Evolutionary conservation across 139 green algal species (phyloP).

Genomic region (Parachlorella kessleri): DNA sequence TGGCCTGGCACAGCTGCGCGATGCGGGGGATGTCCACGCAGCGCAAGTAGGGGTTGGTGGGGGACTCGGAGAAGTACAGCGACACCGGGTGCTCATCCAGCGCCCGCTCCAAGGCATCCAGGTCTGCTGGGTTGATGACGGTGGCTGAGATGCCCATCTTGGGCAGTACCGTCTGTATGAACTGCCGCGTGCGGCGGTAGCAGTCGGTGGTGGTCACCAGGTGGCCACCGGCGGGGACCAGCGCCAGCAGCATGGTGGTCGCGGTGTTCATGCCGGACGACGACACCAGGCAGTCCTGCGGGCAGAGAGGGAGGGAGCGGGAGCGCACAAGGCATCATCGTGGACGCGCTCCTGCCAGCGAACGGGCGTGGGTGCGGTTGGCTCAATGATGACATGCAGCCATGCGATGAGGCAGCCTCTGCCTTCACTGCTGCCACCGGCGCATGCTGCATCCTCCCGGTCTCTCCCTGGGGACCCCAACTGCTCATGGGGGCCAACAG

Average conservation of each 20-base stretch:
- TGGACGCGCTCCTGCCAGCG: too few relatives aligned
- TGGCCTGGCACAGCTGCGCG: slow-evolving; percentile 72
- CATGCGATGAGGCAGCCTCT: too few relatives aligned
- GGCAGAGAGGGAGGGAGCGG: too few relatives aligned
- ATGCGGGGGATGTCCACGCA: slow-evolving; percentile 96
- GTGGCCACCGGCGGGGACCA: slow-evolving; percentile 94
- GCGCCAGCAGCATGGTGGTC: slow-evolving; percentile 99
- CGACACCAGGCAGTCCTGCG: slow-evolving; percentile 86
- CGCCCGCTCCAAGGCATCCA: slow-evolving; percentile 72
- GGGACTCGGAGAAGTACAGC: slow-evolving; percentile 98
- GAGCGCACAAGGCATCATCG: too few relatives aligned
- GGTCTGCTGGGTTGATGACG: slow-evolving; percentile 96
- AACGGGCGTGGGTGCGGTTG: too few relatives aligned
- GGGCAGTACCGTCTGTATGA: slow-evolving; percentile 97
- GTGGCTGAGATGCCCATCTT: slow-evolving; percentile 96
- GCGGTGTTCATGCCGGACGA: slow-evolving; percentile 95
- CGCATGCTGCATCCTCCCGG: too few relatives aligned
- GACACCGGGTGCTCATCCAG: slow-evolving; percentile 73
- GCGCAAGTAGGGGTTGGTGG: slow-evolving; percentile 99
- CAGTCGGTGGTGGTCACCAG: slow-evolving; percentile 99
- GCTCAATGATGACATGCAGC: too few relatives aligned
- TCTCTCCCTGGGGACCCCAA: too few relatives aligned
- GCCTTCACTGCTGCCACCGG: too few relatives aligned
- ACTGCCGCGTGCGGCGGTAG: slow-evolving; percentile 96
- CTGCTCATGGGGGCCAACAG: too few relatives aligned